Conservation (phyloP, 2,329 filamentous ascomycete genomes). For the Hymenoscyphus scutula region DNA sequence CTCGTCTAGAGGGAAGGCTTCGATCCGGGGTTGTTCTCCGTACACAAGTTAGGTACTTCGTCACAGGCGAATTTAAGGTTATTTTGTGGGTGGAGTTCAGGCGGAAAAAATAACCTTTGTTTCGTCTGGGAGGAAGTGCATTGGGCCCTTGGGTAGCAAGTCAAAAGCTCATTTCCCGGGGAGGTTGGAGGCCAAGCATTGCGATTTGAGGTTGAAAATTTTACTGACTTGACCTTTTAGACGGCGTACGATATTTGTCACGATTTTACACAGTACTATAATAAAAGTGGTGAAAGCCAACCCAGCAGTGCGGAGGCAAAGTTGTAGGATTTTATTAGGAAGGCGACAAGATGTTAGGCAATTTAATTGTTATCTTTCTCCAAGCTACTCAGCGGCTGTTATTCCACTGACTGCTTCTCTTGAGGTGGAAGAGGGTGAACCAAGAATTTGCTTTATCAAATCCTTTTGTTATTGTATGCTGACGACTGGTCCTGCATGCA, state of each 20-base stretch:
- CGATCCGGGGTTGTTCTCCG: no score
- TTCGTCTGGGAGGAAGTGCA: no score
- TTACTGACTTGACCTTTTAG: slow-evolving; percentile 8
- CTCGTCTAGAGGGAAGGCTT: background rate
- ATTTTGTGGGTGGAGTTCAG: no score
- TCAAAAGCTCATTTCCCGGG: no score
- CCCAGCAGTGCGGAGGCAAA: background rate
- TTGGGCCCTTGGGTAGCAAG: no score
- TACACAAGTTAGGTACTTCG: no score
- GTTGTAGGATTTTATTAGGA: background rate
- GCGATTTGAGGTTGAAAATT: background rate
- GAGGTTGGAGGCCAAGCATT: no score
- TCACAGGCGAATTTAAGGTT: no score
- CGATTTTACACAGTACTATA: slow-evolving; percentile 9
- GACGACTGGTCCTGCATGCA: background rate
- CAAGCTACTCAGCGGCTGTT: no score
- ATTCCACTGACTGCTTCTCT: background rate
- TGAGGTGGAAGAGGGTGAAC: background rate
- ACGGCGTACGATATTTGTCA: slow-evolving; percentile 9
- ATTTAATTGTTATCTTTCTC: background rate
- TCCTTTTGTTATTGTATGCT: background rate
- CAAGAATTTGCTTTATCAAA: background rate
- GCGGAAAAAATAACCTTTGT: no score
- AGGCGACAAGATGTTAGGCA: background rate
- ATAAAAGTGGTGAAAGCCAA: background rate